Conservation (phyloP, 1,284 basidiomycete species). For the Cutaneotrichosporon daszewskae region DNA sequence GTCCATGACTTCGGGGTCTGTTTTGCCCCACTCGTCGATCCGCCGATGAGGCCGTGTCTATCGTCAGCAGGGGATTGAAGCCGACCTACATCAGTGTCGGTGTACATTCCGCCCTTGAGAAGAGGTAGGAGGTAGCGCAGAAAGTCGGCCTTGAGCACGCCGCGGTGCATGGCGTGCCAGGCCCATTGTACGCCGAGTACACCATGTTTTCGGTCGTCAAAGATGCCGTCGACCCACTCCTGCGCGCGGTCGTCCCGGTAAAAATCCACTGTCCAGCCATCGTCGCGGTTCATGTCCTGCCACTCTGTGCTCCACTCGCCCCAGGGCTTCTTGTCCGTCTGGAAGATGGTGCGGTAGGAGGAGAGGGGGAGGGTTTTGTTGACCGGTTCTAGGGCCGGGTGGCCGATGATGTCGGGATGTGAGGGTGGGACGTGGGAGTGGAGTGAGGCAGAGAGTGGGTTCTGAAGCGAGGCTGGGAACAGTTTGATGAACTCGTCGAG, state of each 20-base stretch:
- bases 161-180: constrained; percentile 40
- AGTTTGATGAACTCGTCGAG: neutral
- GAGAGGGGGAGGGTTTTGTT: neutral
- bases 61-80: constrained; percentile 1
- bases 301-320: constrained; percentile 20
- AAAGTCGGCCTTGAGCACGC: constrained; percentile 47
- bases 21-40: constrained; percentile 38
- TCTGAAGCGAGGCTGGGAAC: neutral
- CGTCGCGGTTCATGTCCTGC: constrained; percentile 25
- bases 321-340: constrained; percentile 32
- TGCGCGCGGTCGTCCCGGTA: constrained; percentile 34
- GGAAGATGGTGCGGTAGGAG: constrained; percentile 32
- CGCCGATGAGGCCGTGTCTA: constrained; percentile 25
- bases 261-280: constrained; percentile 39
- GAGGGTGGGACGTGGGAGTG: neutral
- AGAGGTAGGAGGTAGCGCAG: constrained; percentile 46
- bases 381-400: neutral
- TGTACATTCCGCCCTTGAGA: constrained; percentile 48
- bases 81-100: constrained; percentile 42
- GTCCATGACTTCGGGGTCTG: constrained; percentile 27
- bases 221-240: neutral
- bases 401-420: neutral
- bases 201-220: neutral
- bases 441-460: neutral
- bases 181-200: constrained; percentile 21